These are phyloP conservation scores for Globisporangium spiculum DNA, from an alignment of 352 stramenopile genomes.

Conservation along the genomic window DNA sequence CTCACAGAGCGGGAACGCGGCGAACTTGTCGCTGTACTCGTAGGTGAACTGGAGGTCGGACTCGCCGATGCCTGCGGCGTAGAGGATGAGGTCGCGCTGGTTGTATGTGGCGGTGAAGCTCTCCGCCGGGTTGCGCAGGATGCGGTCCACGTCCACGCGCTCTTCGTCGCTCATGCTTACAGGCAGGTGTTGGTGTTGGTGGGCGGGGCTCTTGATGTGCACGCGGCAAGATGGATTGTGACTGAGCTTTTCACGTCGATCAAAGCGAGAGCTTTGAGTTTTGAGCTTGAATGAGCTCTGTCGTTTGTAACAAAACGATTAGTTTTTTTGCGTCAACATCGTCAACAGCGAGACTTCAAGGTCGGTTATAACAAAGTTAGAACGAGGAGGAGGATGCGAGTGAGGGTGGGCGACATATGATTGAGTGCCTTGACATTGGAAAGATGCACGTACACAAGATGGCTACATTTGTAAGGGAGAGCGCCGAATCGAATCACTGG, in stretches of 20 bases:
- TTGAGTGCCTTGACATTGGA: background rate
- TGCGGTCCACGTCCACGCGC: slow-evolving; percentile 52
- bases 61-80: slow-evolving; percentile 87
- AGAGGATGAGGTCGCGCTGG: slow-evolving; percentile 87
- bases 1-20: slow-evolving; percentile 81
- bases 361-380: background rate
- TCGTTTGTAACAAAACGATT: background rate
- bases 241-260: background rate
- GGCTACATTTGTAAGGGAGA: background rate
- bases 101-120: slow-evolving; percentile 78
- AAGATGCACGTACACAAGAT: too few species aligned
- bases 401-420: background rate
- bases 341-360: background rate
- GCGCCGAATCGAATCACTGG: too few species aligned
- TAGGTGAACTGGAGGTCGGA: slow-evolving; percentile 86
- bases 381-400: background rate
- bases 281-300: background rate
- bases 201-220: background rate
- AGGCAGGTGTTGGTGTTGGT: background rate
- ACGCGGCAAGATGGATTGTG: background rate
- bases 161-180: slow-evolving; percentile 31
- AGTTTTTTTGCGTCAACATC: background rate
- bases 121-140: slow-evolving; percentile 48
- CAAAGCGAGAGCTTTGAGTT: too few species aligned
- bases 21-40: slow-evolving; percentile 83